Evolutionary conservation across 2,329 filamentous ascomycete genomes (phyloP).

Genomic region (Hyphodiscus sp.): DNA sequence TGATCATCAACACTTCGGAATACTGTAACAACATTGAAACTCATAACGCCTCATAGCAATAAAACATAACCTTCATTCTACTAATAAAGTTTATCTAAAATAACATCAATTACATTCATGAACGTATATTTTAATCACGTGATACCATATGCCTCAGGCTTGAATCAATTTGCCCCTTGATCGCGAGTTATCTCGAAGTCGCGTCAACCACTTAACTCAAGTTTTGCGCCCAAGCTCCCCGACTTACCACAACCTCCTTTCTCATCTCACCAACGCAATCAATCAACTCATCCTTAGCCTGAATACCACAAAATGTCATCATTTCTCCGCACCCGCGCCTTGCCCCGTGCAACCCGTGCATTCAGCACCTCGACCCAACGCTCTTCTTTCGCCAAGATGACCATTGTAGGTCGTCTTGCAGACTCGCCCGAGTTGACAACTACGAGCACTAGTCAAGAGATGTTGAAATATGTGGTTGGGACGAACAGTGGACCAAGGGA

Average conservation of each 20-base stretch:
- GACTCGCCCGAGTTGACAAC: conserved; percentile 68
- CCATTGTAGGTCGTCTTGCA: conserved; percentile 78
- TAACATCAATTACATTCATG: background rate
- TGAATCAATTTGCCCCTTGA: background rate
- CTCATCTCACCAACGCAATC: background rate
- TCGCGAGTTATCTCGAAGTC: background rate
- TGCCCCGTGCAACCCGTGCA: conserved; percentile 48
- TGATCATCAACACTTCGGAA: too few relatives aligned
- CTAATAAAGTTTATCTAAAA: too few relatives aligned
- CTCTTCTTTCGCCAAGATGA: conserved; percentile 69
- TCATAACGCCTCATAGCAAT: too few relatives aligned
- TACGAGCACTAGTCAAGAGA: conserved; percentile 63
- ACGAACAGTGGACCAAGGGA: conserved; percentile 60
- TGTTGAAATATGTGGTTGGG: conserved; percentile 73
- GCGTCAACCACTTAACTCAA: background rate
- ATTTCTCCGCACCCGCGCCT: conserved; percentile 33
- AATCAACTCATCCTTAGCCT: background rate
- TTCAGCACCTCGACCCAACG: conserved; percentile 64
- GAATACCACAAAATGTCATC: conserved; percentile 21
- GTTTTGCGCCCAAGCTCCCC: background rate
- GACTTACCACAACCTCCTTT: background rate
- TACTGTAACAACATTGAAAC: too few relatives aligned
- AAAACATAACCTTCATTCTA: too few relatives aligned
- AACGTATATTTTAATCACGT: background rate
- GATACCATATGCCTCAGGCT: background rate